phyloP scores from a whole-genome alignment of 2,329 filamentous ascomycete species.

The Alternaria novae-zelandiae region DNA sequence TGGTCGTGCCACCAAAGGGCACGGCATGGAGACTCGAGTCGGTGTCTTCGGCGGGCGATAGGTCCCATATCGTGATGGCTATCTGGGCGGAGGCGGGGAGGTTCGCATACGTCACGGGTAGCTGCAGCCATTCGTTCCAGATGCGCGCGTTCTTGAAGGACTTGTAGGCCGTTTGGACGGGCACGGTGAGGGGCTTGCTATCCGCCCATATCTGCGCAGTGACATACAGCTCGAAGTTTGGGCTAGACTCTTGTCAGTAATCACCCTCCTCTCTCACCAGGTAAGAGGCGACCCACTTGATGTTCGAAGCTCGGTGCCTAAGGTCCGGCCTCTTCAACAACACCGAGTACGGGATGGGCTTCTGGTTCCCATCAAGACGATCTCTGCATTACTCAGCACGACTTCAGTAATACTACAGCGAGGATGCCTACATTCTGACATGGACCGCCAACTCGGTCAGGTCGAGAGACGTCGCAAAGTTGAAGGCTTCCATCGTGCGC shows the following conservation, averaged over 20 bases:
- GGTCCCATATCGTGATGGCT: constrained; percentile 93
- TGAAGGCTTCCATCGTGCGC: constrained; percentile 84
- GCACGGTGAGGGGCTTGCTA: constrained; percentile 91
- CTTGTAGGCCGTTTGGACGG: constrained; percentile 91
- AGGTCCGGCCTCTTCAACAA: constrained; percentile 80
- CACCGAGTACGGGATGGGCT: constrained; percentile 75
- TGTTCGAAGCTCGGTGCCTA: constrained; percentile 85
- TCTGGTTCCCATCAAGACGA: constrained; percentile 79
- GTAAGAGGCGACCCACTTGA: constrained; percentile 59
- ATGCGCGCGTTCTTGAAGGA: constrained; percentile 75
- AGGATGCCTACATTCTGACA: constrained; percentile 64
- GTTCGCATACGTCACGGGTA: constrained; percentile 84
- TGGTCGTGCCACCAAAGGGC: constrained; percentile 92
- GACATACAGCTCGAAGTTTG: constrained; percentile 87
- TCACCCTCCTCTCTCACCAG: neutral
- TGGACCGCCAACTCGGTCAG: constrained; percentile 71
- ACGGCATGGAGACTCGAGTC: constrained; percentile 77
- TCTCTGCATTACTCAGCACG: constrained; percentile 59
- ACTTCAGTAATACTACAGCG: neutral
- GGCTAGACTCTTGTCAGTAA: constrained; percentile 54
- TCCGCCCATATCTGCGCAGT: constrained; percentile 95
- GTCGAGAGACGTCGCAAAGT: constrained; percentile 88
- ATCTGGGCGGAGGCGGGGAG: constrained; percentile 82
- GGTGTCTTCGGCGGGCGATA: constrained; percentile 78
- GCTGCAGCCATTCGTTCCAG: constrained; percentile 96